Evolutionary conservation across 352 stramenopile genomes (phyloP).

Genomic region (Pythium guiyangense): DNA sequence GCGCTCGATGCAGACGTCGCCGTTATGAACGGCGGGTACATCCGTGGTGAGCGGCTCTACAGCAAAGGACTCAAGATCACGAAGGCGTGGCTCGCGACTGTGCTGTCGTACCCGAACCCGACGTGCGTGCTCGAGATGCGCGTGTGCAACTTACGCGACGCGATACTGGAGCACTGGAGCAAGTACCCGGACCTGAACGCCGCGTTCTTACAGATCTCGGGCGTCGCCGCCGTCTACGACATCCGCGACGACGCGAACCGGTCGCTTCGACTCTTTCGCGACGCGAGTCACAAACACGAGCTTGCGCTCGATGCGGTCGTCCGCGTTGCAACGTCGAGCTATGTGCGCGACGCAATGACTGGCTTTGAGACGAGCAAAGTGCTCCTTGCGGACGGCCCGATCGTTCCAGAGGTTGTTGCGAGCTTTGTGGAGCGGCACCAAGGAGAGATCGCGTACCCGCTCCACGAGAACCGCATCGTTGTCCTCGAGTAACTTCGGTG

Average conservation of each 20-base stretch:
- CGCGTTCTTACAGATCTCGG: constrained; percentile 5
- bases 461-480: constrained; percentile 1
- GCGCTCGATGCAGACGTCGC: constrained; percentile 2
- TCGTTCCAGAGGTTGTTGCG: constrained; percentile 5
- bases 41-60: constrained; percentile 1
- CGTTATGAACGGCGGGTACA: constrained; percentile 6
- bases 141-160: background rate
- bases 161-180: background rate
- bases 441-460: constrained; percentile 7
- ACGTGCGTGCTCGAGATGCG: background rate
- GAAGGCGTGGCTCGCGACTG: background rate
- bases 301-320: background rate
- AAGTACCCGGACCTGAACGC: constrained; percentile 3
- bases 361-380: background rate
- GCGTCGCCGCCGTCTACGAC: constrained; percentile 1
- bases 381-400: background rate
- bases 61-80: constrained; percentile 6
- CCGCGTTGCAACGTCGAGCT: background rate
- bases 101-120: constrained; percentile 1
- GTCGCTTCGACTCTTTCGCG: constrained; percentile 1
- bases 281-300: constrained; percentile 1
- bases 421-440: constrained; percentile 1
- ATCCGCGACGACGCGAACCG: background rate
- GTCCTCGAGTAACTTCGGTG: background rate
- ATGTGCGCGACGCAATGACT: background rate